phyloP scores from a whole-genome alignment of 2,329 filamentous ascomycete genomes.

The Chrysoporthe deuterocubensis region DNA sequence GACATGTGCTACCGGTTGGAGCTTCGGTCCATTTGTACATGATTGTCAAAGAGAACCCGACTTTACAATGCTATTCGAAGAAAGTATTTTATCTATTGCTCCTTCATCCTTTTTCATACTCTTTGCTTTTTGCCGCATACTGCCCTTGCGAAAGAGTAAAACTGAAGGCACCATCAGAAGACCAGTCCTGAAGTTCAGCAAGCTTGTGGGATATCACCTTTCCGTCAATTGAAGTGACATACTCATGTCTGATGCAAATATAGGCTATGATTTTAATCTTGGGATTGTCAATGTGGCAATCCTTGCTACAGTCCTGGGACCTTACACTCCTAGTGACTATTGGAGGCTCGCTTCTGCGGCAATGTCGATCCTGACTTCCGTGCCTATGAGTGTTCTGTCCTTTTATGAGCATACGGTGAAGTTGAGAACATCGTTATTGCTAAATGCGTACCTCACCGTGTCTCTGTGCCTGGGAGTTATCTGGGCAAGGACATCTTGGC shows the following conservation, averaged over 20 bases:
- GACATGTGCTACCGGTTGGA: constrained; percentile 3
- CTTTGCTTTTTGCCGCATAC: constrained; percentile 5
- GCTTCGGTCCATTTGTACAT: constrained; percentile 5
- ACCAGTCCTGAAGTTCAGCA: not conserved
- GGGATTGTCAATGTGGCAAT: constrained; percentile 3
- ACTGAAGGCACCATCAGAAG: no score
- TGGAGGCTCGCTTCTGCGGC: constrained; percentile 30
- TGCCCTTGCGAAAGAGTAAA: not conserved
- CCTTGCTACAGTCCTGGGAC: not conserved
- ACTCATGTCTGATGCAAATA: not conserved
- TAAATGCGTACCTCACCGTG: constrained; percentile 46
- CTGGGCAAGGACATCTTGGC: constrained; percentile 47
- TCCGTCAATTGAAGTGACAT: not conserved
- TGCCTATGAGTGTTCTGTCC: constrained; percentile 39
- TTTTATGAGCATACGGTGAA: constrained; percentile 38
- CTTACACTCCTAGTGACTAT: not conserved
- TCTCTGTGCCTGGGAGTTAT: constrained; percentile 48
- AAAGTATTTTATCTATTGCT: constrained; percentile 8
- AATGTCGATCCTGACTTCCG: constrained; percentile 31
- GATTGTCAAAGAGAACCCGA: constrained; percentile 16
- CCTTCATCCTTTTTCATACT: constrained; percentile 12
- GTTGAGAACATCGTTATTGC: constrained; percentile 45
- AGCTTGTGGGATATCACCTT: constrained; percentile 8
- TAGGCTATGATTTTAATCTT: constrained; percentile 1
- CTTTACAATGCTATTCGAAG: constrained; percentile 20